phyloP scores from a whole-genome alignment of 495 filamentous ascomycete genomes.

The Penicillium cataractarum region DNA sequence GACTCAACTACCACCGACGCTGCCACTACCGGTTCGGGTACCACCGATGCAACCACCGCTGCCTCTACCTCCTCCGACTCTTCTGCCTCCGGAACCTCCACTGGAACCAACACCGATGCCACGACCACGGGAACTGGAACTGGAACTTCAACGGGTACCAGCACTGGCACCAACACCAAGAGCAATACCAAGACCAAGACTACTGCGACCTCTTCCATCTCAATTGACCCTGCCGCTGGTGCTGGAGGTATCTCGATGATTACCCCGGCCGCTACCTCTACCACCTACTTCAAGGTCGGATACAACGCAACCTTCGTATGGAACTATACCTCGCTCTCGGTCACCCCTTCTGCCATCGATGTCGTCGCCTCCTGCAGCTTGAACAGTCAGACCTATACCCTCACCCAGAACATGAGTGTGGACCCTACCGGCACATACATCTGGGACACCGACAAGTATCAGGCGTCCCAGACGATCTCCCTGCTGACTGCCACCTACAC shows the following conservation, averaged over 20 bases:
- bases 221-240: conserved; percentile 61
- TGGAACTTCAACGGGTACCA: conserved; percentile 14
- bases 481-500: conserved; percentile 80
- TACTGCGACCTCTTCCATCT: conserved; percentile 44
- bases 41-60: conserved; percentile 11
- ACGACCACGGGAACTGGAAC: conserved; percentile 23
- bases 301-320: conserved; percentile 84
- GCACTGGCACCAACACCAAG: conserved; percentile 29
- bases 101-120: conserved; percentile 23
- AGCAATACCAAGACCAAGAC: conserved; percentile 42
- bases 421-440: conserved; percentile 58
- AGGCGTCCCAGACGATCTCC: conserved; percentile 60
- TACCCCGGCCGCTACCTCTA: conserved; percentile 64
- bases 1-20: conserved; percentile 32
- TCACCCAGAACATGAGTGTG: conserved; percentile 65
- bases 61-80: conserved; percentile 1
- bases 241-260: conserved; percentile 82
- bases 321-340: conserved; percentile 91
- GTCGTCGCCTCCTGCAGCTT: conserved; percentile 77
- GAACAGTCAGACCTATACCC: conserved; percentile 67
- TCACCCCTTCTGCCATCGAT: conserved; percentile 77
- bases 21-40: conserved; percentile 14
- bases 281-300: conserved; percentile 86
- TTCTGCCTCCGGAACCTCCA: conserved; percentile 10
- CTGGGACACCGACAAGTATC: conserved; percentile 81